A percentile compares a stretch with the other conserved stretches of the same genome.
Evolutionary conservation across 441 rosid genomes (phyloP).

Genomic region (Arabidopsis hybrid): DNA sequence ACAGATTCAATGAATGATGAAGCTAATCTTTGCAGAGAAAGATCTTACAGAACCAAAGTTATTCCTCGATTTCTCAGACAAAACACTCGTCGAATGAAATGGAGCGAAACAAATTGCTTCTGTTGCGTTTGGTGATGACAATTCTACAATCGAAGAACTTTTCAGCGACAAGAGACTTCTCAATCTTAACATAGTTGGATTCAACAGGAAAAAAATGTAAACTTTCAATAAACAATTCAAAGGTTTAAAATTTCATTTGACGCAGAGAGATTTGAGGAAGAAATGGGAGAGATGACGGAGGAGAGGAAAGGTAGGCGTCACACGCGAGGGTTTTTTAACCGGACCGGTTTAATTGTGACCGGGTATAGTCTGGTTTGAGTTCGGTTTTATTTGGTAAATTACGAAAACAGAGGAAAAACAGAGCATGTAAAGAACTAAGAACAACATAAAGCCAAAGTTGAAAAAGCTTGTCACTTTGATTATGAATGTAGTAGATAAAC

Average conservation of each 20-base stretch:
- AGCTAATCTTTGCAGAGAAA: neutral
- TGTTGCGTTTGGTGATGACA: conserved; percentile 13
- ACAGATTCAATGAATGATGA: conserved; percentile 3
- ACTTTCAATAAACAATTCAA: neutral
- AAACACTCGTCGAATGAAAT: conserved; percentile 43
- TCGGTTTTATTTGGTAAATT: neutral
- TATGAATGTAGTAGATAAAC: neutral
- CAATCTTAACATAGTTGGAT: conserved; percentile 32
- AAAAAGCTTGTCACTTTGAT: conserved; percentile 27
- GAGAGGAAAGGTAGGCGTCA: neutral
- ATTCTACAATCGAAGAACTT: conserved; percentile 23
- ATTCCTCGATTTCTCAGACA: conserved; percentile 38
- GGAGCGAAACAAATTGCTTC: conserved; percentile 12
- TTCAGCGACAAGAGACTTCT: conserved; percentile 31
- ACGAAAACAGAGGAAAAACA: neutral
- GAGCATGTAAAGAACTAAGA: neutral
- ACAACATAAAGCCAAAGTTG: neutral
- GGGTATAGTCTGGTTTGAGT: neutral
- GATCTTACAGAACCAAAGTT: conserved; percentile 41
- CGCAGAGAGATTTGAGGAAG: conserved; percentile 14
- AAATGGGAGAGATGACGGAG: conserved; percentile 25
- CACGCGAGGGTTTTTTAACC: conserved; percentile 8
- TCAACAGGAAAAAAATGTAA: neutral
- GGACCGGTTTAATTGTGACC: conserved; percentile 4
- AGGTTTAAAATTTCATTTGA: neutral